These are phyloP conservation scores for Schwanniomyces vanrijiae DNA, from an alignment of 805 yeast genomes.

Conservation along the genomic window DNA sequence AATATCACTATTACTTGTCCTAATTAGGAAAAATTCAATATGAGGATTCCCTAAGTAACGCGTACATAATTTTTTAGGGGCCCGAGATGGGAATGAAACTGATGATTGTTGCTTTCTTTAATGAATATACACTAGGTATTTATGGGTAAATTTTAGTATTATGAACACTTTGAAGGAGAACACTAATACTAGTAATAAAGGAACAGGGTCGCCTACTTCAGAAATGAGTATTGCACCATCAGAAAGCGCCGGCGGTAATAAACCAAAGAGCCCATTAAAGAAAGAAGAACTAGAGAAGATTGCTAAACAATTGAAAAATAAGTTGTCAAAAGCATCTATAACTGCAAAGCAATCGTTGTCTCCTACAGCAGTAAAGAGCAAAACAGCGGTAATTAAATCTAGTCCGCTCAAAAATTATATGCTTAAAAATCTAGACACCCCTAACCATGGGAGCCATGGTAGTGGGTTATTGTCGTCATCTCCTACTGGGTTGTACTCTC, in stretches of 20 bases:
- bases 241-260: constrained; percentile 6
- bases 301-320: constrained; percentile 42
- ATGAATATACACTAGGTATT: background rate
- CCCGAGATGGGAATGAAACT: constrained; percentile 2
- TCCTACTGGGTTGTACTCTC: constrained; percentile 34
- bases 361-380: constrained; percentile 10
- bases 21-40: constrained; percentile 8
- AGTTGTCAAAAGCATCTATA: constrained; percentile 43
- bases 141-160: background rate
- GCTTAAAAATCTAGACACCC: constrained; percentile 22
- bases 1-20: constrained; percentile 10
- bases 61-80: background rate
- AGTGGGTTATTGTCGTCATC: constrained; percentile 24
- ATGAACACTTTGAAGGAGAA: constrained; percentile 26
- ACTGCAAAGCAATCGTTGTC: constrained; percentile 38
- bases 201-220: constrained; percentile 12
- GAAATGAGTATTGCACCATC: background rate
- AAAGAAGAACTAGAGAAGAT: constrained; percentile 46
- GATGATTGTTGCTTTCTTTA: background rate
- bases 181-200: constrained; percentile 17
- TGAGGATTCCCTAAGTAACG: background rate
- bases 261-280: constrained; percentile 36
- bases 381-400: constrained; percentile 10
- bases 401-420: constrained; percentile 32
- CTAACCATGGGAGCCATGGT: constrained; percentile 11